Evolutionary conservation across 2,329 filamentous ascomycete genomes (phyloP).

Genomic region (Fusarium napiforme): DNA sequence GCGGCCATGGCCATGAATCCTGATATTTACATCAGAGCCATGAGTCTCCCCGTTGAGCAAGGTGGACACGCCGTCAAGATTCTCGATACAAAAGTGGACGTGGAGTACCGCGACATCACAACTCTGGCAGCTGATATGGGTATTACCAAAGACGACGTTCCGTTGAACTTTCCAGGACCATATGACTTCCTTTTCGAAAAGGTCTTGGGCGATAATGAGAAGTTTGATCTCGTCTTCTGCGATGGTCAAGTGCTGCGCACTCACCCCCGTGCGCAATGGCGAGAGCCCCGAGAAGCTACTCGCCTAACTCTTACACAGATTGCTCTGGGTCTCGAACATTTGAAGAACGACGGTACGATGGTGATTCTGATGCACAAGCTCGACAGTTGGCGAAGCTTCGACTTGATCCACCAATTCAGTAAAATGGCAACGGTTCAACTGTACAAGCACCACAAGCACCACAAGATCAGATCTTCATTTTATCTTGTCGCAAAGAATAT

Average conservation of each 20-base stretch:
- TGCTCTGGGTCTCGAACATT: conserved; percentile 57
- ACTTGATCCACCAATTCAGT: conserved; percentile 52
- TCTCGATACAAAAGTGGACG: background rate
- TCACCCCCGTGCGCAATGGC: conserved; percentile 49
- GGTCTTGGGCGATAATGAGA: background rate
- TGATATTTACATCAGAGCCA: conserved; percentile 45
- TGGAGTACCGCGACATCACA: conserved; percentile 58
- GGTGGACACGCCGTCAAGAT: conserved; percentile 57
- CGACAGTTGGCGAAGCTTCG: conserved; percentile 53
- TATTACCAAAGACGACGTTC: conserved; percentile 41
- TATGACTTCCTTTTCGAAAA: conserved; percentile 33
- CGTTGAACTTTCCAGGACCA: conserved; percentile 36
- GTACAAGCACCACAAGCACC: conserved; percentile 56
- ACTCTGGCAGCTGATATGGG: conserved; percentile 62
- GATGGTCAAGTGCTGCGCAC: conserved; percentile 59
- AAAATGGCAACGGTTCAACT: conserved; percentile 52
- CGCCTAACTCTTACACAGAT: conserved; percentile 55
- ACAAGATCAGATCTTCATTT: conserved; percentile 60
- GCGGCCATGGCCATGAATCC: conserved; percentile 50
- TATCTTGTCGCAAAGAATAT: conserved; percentile 63
- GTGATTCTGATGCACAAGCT: conserved; percentile 62
- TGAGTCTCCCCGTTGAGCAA: conserved; percentile 53
- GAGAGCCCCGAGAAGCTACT: conserved; percentile 49
- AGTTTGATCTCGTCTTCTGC: conserved; percentile 59
- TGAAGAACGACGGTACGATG: conserved; percentile 60